Conservation (phyloP, 2,329 filamentous ascomycete genomes). For the Penicillium sp. region DNA sequence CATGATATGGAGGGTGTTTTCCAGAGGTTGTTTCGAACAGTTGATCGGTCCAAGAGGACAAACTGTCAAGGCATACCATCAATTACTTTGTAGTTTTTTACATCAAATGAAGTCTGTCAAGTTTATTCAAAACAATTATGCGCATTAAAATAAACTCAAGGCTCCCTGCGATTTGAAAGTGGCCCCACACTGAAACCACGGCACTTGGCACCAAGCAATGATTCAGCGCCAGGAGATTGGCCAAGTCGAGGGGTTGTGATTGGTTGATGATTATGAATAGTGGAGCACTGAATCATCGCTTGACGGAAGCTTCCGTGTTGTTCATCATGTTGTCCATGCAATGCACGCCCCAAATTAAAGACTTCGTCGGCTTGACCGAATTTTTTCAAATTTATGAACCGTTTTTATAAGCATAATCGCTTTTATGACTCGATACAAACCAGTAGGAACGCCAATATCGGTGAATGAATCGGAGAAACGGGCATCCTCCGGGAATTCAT, state of each 20-base stretch:
- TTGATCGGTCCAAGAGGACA: too few relatives aligned
- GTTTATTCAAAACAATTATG: not conserved
- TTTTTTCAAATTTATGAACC: not conserved
- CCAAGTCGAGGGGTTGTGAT: rapidly evolving
- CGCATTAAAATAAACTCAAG: not conserved
- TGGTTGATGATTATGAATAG: rapidly evolving
- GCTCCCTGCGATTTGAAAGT: not conserved
- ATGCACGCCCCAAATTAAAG: not conserved
- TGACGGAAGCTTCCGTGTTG: not conserved
- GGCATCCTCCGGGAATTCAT: not conserved
- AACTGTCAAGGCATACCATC: not conserved
- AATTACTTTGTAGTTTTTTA: not conserved
- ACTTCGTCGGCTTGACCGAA: not conserved
- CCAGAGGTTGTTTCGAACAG: not conserved
- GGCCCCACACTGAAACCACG: not conserved
- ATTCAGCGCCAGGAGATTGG: not conserved
- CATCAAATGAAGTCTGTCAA: not conserved
- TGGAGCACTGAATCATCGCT: slow-evolving; percentile 3
- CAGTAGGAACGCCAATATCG: not conserved
- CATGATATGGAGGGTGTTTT: not conserved
- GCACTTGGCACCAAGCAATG: not conserved
- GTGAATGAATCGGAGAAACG: not conserved
- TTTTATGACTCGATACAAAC: not conserved
- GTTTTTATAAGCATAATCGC: not conserved
- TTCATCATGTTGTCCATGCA: not conserved